Percentiles rank a stretch among this genome's conserved stretches.
Evolutionary conservation across 2,329 filamentous ascomycete species (phyloP).

Genomic region (Nannizzia gypsea): DNA sequence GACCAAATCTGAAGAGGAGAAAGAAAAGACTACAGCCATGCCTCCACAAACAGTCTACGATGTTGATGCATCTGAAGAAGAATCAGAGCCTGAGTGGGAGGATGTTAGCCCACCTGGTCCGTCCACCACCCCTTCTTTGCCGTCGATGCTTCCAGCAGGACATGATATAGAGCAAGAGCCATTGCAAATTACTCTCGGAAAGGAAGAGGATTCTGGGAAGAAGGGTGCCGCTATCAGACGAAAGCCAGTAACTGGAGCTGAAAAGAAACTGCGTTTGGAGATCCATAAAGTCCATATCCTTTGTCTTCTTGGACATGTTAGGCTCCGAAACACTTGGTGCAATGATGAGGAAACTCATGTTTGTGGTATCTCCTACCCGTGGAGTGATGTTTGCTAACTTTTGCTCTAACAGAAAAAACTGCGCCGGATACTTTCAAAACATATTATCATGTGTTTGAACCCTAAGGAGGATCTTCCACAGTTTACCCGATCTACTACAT

Average conservation of each 20-base stretch:
- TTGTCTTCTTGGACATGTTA: conserved; percentile 66
- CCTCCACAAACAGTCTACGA: conserved; percentile 32
- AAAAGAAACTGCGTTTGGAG: conserved; percentile 53
- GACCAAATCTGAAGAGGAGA: conserved; percentile 1
- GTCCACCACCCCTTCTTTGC: conserved; percentile 19
- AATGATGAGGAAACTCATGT: conserved; percentile 61
- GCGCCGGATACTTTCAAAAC: conserved; percentile 52
- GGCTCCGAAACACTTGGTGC: conserved; percentile 77
- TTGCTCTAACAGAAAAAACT: conserved; percentile 33
- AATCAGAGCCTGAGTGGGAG: conserved; percentile 46
- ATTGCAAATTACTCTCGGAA: conserved; percentile 30
- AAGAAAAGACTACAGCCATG: conserved; percentile 11
- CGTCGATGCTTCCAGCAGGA: conserved; percentile 8
- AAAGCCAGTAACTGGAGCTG: conserved; percentile 44
- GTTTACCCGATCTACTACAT: conserved; percentile 61
- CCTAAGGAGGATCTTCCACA: conserved; percentile 57
- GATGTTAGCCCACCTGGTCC: conserved; percentile 39
- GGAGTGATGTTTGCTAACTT: not conserved
- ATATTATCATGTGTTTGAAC: conserved; percentile 55
- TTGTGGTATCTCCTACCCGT: conserved; percentile 7
- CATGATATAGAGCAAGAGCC: conserved; percentile 17
- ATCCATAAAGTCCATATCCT: conserved; percentile 81
- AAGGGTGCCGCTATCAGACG: conserved; percentile 28
- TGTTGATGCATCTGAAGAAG: conserved; percentile 41
- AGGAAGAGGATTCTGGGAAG: conserved; percentile 17